These are phyloP conservation scores for Irpex lacteus DNA, from an alignment of 1,284 basidiomycete genomes.

Conservation along the genomic window DNA sequence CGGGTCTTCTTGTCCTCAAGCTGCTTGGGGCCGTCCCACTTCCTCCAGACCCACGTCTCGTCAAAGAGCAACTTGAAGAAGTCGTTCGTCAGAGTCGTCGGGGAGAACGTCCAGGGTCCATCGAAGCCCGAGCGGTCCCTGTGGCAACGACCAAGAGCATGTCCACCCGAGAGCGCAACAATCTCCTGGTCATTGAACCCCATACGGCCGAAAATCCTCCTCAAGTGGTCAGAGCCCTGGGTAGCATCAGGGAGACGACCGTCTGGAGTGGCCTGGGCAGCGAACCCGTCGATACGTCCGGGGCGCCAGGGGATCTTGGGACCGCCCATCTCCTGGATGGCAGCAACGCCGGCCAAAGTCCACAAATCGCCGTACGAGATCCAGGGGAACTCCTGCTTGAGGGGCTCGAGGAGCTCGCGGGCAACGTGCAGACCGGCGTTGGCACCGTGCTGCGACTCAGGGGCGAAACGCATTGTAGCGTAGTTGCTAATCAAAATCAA, in stretches of 20 bases:
- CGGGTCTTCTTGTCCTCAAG: slow-evolving; percentile 89
- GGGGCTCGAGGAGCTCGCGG: slow-evolving; percentile 80
- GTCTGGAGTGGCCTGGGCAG: slow-evolving; percentile 80
- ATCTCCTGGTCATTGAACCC: slow-evolving; percentile 98
- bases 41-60: slow-evolving; percentile 88
- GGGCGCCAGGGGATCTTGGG: slow-evolving; percentile 87
- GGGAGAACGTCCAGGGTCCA: slow-evolving; percentile 90
- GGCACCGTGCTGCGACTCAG: slow-evolving; percentile 82
- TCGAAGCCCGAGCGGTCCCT: slow-evolving; percentile 80
- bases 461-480: slow-evolving; percentile 92
- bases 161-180: slow-evolving; percentile 91
- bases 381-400: slow-evolving; percentile 88
- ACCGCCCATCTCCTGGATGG: slow-evolving; percentile 86
- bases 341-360: slow-evolving; percentile 86
- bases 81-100: slow-evolving; percentile 86
- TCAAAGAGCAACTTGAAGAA: slow-evolving; percentile 87
- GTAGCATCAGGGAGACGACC: slow-evolving; percentile 92
- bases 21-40: slow-evolving; percentile 93
- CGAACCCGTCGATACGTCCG: slow-evolving; percentile 83
- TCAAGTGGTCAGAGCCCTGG: slow-evolving; percentile 83
- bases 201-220: slow-evolving; percentile 93
- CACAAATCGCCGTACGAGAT: slow-evolving; percentile 94
- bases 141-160: slow-evolving; percentile 96
- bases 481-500: slow-evolving; percentile 63
- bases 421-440: slow-evolving; percentile 87